Evolutionary conservation across 78 protist species (phyloP), one percentile per base, ranked within the genome.

Genomic region (Dictyostelium citrinum): DNA sequence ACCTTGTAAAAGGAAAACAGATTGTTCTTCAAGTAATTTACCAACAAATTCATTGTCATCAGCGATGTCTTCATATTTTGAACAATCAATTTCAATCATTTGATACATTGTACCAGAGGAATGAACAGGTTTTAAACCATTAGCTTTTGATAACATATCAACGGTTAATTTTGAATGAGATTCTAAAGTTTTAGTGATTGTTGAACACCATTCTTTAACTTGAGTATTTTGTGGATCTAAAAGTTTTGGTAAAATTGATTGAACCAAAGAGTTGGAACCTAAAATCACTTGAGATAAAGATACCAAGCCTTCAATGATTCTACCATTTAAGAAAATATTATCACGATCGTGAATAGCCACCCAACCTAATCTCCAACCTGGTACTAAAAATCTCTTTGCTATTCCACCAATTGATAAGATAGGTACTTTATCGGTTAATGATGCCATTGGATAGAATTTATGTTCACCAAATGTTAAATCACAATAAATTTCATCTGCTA

Each of bases 361-460:
- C 99, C 99, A 98, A 46, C 99, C 99, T 8, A 98, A 45, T 46
- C 99, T 85, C 99, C 98, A 97, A 27, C 99, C 99, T 33, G 99
- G 99, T 5, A 98, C 98, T 17, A 97, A 70, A 46, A 46, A 98
- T 67, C 83, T 93, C 92, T 98, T 98, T 43, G 99, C 99, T 39
- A 98, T 83, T 70, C 99, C 99, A 75, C 99, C 98, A 81, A 95
- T 79, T 6, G 96, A n/a, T n/a, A 97, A 27, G 3, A 91, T 16
- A 27, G 99, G 99, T 14, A 97, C 99, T 9, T 68, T 79, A 14
- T 49, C 33, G 0, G 97, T 45, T 14, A 96, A 68, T 12, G 78
- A 55, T 17, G 97, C 97, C 51, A 96, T 60, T 72, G 96, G 90
- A 78, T 16, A 12, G 74, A 95, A 96, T 60, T 27, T 17, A 27